phyloP scores from a whole-genome alignment of 371 early-diverging fungal species.

The Mortierella sp. region DNA sequence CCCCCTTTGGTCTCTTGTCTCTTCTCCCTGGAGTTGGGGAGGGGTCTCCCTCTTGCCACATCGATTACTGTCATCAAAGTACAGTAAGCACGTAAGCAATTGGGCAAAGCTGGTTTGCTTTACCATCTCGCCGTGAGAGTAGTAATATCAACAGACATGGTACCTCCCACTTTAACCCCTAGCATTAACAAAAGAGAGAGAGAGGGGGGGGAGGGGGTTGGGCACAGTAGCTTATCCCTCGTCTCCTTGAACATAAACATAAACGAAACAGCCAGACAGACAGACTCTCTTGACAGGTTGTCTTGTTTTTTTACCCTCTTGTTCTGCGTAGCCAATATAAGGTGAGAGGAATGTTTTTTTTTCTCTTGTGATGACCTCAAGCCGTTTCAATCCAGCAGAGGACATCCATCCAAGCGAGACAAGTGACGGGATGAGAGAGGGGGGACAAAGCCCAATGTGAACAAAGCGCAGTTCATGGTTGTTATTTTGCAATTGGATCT shows the following conservation, averaged over 20 bases:
- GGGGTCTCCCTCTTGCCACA: no score
- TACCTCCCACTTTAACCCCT: background rate
- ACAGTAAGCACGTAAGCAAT: no score
- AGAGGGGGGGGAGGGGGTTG: no score
- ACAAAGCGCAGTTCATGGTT: constrained; percentile 7
- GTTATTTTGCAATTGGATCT: background rate
- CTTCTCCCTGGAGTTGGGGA: background rate
- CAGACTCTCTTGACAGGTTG: background rate
- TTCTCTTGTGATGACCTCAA: background rate
- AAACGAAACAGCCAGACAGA: no score
- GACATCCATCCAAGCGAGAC: background rate
- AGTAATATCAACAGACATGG: background rate
- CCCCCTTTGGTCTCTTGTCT: background rate
- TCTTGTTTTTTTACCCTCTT: background rate
- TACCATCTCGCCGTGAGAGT: no score
- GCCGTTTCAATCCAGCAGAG: no score
- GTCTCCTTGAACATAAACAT: no score
- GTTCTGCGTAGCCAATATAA: constrained; percentile 8
- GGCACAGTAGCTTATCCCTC: background rate
- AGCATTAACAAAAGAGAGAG: no score
- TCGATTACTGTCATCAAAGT: no score
- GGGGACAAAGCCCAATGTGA: background rate
- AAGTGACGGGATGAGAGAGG: background rate
- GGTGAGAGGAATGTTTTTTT: constrained; percentile 10
- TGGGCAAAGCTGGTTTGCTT: no score